Evolutionary conservation across 2,329 filamentous ascomycete genomes (phyloP).

Genomic region (Berkeleyomyces basicola): DNA sequence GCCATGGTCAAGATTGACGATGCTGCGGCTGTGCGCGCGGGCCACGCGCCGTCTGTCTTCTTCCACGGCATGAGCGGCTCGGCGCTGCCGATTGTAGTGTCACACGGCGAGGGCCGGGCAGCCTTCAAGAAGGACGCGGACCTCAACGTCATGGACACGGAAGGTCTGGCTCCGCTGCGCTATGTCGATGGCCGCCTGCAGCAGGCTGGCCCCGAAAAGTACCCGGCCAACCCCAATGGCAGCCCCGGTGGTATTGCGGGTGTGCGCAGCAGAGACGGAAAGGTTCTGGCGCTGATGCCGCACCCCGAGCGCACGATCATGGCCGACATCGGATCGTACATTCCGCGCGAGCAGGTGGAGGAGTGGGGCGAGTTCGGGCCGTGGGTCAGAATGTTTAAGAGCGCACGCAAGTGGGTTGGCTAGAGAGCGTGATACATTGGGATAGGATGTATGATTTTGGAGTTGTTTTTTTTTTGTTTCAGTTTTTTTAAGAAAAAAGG

Average conservation of each 20-base stretch:
- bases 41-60: conserved; percentile 54
- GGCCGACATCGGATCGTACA: conserved; percentile 60
- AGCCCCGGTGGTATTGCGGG: conserved; percentile 68
- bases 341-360: conserved; percentile 39
- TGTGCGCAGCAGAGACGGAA: conserved; percentile 59
- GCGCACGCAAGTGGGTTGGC: conserved; percentile 75
- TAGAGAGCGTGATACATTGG: conserved; percentile 18
- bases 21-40: conserved; percentile 15
- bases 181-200: conserved; percentile 65
- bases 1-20: conserved; percentile 59
- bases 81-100: conserved; percentile 68
- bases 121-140: conserved; percentile 45
- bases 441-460: background rate
- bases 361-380: conserved; percentile 71
- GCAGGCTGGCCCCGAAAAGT: conserved; percentile 56
- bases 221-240: conserved; percentile 79
- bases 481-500: background rate
- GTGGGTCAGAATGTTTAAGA: conserved; percentile 76
- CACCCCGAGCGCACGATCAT: conserved; percentile 83
- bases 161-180: conserved; percentile 55
- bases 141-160: conserved; percentile 20
- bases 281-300: conserved; percentile 81
- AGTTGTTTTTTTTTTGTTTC: too few relatives aligned
- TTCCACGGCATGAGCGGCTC: conserved; percentile 75
- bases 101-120: conserved; percentile 82